Evolutionary conservation across 306 rosid species (phyloP).

Genomic region (Lagenaria siceraria): DNA sequence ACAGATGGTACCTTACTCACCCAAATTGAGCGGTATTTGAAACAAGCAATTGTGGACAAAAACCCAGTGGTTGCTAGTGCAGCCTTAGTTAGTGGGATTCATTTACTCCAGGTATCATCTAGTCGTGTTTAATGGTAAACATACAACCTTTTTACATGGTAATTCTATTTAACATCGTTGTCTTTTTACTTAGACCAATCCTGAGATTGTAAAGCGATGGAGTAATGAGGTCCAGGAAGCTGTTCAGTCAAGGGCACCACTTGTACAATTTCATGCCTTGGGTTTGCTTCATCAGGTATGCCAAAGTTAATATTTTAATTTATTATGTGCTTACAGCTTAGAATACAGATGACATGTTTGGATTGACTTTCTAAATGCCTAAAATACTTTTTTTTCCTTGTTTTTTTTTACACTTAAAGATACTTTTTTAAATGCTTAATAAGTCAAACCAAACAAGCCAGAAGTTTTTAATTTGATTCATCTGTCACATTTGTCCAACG

Average conservation of each 20-base stretch:
- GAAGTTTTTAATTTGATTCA: neutral
- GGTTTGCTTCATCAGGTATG: constrained; percentile 95
- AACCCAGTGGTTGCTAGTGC: constrained; percentile 99
- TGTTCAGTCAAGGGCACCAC: constrained; percentile 96
- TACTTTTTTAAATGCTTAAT: no score
- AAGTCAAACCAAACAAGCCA: no score
- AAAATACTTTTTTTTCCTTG: no score
- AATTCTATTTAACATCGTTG: neutral
- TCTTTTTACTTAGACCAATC: constrained; percentile 49
- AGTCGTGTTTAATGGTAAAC: neutral
- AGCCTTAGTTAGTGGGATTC: constrained; percentile 95
- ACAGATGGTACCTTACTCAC: constrained; percentile 96
- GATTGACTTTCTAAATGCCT: no score
- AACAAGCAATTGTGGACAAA: constrained; percentile 95
- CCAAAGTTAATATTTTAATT: constrained; percentile 10
- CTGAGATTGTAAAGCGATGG: constrained; percentile 98
- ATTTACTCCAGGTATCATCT: constrained; percentile 75
- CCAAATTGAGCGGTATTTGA: constrained; percentile 89
- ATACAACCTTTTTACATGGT: neutral
- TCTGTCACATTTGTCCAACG: neutral
- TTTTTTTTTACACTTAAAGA: no score
- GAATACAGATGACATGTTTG: neutral
- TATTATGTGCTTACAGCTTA: neutral
- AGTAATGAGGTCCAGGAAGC: constrained; percentile 99
- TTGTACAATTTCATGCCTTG: constrained; percentile 90